Percentiles rank a stretch among this genome's conserved stretches.
Conservation (phyloP, 495 filamentous ascomycete species). For the Aspergillus olivimuriae region DNA sequence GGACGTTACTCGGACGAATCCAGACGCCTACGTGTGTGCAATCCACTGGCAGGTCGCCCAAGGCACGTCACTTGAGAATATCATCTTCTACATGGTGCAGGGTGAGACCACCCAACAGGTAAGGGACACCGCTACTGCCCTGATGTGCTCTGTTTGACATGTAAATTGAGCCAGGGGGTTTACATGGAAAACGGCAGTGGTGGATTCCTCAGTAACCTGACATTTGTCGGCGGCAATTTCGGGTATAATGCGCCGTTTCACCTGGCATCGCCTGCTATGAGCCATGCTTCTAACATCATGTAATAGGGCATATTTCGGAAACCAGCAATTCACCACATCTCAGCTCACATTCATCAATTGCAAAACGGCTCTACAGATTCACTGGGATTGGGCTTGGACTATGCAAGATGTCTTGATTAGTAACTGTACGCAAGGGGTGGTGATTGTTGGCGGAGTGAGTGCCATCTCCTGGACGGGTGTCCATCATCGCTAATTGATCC, state of each 20-base stretch:
- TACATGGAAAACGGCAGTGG: slow-evolving; percentile 36
- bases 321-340: slow-evolving; percentile 49
- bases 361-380: slow-evolving; percentile 42
- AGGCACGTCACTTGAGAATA: slow-evolving; percentile 40
- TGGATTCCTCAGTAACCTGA: slow-evolving; percentile 40
- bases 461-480: background rate
- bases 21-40: slow-evolving; percentile 13
- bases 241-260: no score
- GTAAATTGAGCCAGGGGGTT: slow-evolving; percentile 34
- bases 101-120: slow-evolving; percentile 7
- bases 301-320: slow-evolving; percentile 38
- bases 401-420: slow-evolving; percentile 29
- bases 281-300: background rate
- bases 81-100: slow-evolving; percentile 43
- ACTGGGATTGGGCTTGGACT: slow-evolving; percentile 54
- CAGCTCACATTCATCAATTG: slow-evolving; percentile 44
- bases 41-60: slow-evolving; percentile 40
- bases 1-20: slow-evolving; percentile 19
- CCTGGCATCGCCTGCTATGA: no score
- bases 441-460: slow-evolving; percentile 13
- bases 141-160: no score
- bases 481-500: background rate
- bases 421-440: slow-evolving; percentile 23
- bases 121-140: no score
- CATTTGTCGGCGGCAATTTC: slow-evolving; percentile 38